Base-by-base conservation (phyloP, 2,329 filamentous ascomycete species). In the Herpomyces periplanetae region DNA sequence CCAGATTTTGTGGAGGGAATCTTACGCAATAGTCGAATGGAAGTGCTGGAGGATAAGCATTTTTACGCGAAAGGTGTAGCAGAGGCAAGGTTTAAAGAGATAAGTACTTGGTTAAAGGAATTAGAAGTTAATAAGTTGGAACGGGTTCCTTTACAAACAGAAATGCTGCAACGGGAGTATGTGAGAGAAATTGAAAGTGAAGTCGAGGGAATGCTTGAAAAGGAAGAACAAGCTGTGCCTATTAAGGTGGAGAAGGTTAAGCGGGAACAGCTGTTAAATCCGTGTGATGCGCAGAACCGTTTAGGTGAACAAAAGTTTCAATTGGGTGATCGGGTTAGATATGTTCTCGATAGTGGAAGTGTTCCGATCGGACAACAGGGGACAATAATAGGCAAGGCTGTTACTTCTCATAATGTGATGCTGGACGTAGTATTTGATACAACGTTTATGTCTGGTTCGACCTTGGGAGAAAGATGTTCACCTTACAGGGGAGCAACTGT, bases 391-490 rank as follows among this genome's bases (percentile, higher is more conserved):
- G 80, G 80, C 13, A 63, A 88, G 33, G 88, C 71, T 24, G 62
- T 68, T 21, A 88, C 73, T 12, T 51, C 71, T 9, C 64, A 66
- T 21, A 62, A 61, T 11, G 53, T 66, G 17, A 49, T 88, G 22
- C 47, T 96, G 14, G 80, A 96, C 34, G 54, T 91, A 22, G 60
- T 96, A 4, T 96, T 87, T 39, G 84, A 96, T 35, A 54, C 56
- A 6, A 64, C 69, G 0, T 96, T 96, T 39, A 91, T 96, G 73
- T 85, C 71, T 32, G 80, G 80, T 25, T 88, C 73, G 2, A 80
- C 66, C 1, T 49, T 96, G 8, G 65, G 68, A 23, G 71, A 73
- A 22, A 61, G 80, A 23, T 87, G 75, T 34, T 69, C 71, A 11
- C 59, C 68, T 14, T 96, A 96, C 55, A 58, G 75, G 13, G 80